Evolutionary conservation across 345 rosid species (phyloP).

Genomic region (Boechera retrofracta): DNA sequence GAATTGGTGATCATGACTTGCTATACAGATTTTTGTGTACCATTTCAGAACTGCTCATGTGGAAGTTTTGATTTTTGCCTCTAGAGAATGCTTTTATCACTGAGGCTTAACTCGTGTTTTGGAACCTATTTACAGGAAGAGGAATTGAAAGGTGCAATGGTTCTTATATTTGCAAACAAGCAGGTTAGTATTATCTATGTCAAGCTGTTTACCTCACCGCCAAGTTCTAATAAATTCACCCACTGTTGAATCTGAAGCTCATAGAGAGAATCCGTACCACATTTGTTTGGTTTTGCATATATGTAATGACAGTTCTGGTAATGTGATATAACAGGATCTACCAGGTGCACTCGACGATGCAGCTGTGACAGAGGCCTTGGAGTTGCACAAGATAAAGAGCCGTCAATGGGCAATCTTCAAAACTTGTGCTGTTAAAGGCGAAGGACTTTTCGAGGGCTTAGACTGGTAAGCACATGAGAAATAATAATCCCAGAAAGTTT

Average conservation of each 20-base stretch:
- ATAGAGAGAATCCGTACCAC: not conserved
- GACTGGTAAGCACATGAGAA: constrained; percentile 50
- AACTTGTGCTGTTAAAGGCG: constrained; percentile 60
- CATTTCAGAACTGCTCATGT: not conserved
- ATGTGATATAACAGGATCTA: constrained; percentile 44
- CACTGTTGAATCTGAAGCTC: not conserved
- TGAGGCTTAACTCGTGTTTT: not conserved
- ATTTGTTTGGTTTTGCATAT: constrained; percentile 2
- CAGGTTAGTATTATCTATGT: constrained; percentile 49
- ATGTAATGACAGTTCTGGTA: not conserved
- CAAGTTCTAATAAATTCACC: not conserved
- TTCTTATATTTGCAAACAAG: constrained; percentile 65
- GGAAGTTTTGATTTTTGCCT: not conserved
- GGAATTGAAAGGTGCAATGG: constrained; percentile 59
- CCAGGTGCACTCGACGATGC: constrained; percentile 63
- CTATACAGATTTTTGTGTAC: not conserved
- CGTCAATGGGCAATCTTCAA: constrained; percentile 64
- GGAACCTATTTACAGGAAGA: constrained; percentile 50
- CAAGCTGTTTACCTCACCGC: not conserved
- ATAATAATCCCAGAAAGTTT: not conserved
- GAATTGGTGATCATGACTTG: not conserved
- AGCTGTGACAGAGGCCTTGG: constrained; percentile 57
- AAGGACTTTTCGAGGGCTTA: constrained; percentile 63
- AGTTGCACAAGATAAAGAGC: constrained; percentile 59
- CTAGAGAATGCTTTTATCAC: not conserved